Evolutionary conservation across 805 yeast species (phyloP).

Genomic region (Lipomyces japonicus): DNA sequence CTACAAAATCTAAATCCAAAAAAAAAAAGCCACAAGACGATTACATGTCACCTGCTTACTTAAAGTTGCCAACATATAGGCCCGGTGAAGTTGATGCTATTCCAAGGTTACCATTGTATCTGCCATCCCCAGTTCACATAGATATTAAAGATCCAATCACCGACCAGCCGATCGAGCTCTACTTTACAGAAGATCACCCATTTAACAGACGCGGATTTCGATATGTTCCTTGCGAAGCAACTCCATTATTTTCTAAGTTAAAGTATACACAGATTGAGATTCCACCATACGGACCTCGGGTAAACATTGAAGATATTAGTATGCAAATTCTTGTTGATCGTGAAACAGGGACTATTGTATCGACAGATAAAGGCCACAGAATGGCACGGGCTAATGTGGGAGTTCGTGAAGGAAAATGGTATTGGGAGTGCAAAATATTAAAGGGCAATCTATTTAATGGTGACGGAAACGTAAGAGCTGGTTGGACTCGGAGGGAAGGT

Average conservation of each 20-base stretch:
- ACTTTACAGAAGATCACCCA: slow-evolving; percentile 70
- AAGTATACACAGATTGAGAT: slow-evolving; percentile 70
- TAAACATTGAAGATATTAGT: slow-evolving; percentile 67
- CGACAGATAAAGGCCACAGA: slow-evolving; percentile 74
- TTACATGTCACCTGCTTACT: slow-evolving; percentile 18
- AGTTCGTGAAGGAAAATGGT: slow-evolving; percentile 73
- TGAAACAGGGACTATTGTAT: slow-evolving; percentile 41
- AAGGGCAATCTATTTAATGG: slow-evolving; percentile 30
- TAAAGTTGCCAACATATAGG: slow-evolving; percentile 26
- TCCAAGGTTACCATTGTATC: slow-evolving; percentile 24
- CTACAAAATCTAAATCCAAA: background rate
- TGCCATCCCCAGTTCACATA: background rate
- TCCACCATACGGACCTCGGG: slow-evolving; percentile 57
- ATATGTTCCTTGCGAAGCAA: slow-evolving; percentile 71
- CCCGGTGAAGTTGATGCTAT: slow-evolving; percentile 14
- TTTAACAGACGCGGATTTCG: slow-evolving; percentile 74
- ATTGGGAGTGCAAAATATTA: slow-evolving; percentile 68
- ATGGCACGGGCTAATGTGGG: slow-evolving; percentile 70
- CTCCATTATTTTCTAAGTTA: slow-evolving; percentile 50
- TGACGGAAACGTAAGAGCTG: slow-evolving; percentile 70
- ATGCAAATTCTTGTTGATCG: slow-evolving; percentile 49
- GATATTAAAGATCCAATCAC: background rate
- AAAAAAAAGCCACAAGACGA: background rate
- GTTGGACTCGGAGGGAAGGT: slow-evolving; percentile 71
- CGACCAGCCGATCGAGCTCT: slow-evolving; percentile 36